These are phyloP conservation scores for Xerocomus nothofagi DNA, from an alignment of 1,284 basidiomycete species.

Conservation along the genomic window DNA sequence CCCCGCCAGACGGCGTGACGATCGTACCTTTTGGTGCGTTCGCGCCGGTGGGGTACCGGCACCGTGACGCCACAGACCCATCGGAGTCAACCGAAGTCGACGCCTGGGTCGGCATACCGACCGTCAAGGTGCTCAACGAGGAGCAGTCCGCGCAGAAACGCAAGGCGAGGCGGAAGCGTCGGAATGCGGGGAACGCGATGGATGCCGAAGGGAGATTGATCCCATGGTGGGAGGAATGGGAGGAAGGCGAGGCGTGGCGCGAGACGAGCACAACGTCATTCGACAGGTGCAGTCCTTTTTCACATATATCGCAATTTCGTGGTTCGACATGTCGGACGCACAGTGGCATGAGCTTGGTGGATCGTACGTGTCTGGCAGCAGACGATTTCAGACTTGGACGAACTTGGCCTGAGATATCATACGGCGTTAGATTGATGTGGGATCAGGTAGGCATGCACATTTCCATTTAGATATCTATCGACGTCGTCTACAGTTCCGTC, in stretches of 20 bases:
- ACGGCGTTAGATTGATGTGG: constrained; percentile 44
- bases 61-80: constrained; percentile 1
- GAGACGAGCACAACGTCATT: constrained; percentile 24
- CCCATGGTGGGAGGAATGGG: constrained; percentile 55
- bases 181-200: constrained; percentile 24
- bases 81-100: constrained; percentile 37
- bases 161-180: constrained; percentile 34
- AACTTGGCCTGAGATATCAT: constrained; percentile 38
- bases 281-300: constrained; percentile 33
- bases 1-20: constrained; percentile 37
- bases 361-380: constrained; percentile 44
- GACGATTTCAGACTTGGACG: constrained; percentile 46
- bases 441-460: constrained; percentile 40
- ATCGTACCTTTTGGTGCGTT: constrained; percentile 48
- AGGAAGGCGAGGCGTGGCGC: constrained; percentile 39
- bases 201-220: constrained; percentile 29
- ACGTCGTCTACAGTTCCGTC: constrained; percentile 24
- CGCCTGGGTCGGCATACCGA: constrained; percentile 45
- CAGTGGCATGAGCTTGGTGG: constrained; percentile 36
- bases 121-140: constrained; percentile 42
- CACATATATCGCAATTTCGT: background rate
- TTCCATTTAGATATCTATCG: background rate
- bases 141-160: constrained; percentile 34
- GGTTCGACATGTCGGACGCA: background rate
- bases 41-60: constrained; percentile 35